Conservation (phyloP, 345 rosid species). For the Eucalyptus coolabah region DNA sequence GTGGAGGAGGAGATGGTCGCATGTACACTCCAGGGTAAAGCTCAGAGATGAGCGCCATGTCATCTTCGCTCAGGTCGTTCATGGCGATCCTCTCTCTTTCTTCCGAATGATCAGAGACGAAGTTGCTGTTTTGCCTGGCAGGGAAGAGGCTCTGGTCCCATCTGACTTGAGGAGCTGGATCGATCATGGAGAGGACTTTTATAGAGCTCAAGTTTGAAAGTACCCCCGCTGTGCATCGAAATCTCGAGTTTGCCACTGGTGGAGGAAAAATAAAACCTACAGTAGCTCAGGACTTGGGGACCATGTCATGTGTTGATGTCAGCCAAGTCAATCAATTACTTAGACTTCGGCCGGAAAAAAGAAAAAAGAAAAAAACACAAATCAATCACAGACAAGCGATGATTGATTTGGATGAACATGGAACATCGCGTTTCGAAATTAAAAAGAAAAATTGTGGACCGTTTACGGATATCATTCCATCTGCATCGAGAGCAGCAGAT, state of each 20-base stretch:
- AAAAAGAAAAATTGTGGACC: background rate
- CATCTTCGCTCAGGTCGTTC: constrained; percentile 25
- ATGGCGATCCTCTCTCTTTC: background rate
- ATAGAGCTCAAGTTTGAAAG: background rate
- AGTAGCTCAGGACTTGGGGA: background rate
- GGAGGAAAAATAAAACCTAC: background rate
- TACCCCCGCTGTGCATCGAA: background rate
- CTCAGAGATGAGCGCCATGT: constrained; percentile 15
- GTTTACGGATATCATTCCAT: background rate
- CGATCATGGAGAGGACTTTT: background rate
- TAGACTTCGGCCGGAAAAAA: too few species aligned
- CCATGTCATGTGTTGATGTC: background rate
- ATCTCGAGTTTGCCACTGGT: background rate
- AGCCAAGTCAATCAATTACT: background rate
- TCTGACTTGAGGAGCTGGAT: background rate
- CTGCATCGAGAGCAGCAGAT: background rate
- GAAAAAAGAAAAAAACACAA: too few species aligned
- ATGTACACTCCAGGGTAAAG: constrained; percentile 31
- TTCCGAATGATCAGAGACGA: background rate
- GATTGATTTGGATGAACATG: background rate
- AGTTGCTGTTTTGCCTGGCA: background rate
- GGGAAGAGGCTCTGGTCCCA: background rate
- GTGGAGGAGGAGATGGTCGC: constrained; percentile 28
- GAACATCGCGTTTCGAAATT: background rate
- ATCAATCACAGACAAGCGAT: background rate